phyloP scores from a whole-genome alignment of 768 basidiomycete genomes.

The Pluteus cervinus region DNA sequence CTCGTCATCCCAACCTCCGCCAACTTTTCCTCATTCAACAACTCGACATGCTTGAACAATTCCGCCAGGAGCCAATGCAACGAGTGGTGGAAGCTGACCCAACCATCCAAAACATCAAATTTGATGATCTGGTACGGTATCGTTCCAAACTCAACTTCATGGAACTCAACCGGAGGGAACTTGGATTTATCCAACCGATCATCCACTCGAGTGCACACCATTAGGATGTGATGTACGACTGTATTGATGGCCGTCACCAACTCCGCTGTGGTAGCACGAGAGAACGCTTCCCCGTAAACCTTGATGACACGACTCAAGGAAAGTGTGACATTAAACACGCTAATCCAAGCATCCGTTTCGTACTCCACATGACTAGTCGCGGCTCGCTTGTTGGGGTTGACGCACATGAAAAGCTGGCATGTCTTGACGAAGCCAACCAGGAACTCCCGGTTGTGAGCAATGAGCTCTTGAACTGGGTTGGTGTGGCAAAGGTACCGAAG shows the following conservation, averaged over 20 bases:
- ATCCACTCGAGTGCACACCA: conserved; percentile 63
- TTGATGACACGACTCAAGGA: conserved; percentile 86
- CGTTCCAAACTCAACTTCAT: conserved; percentile 61
- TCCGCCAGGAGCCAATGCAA: conserved; percentile 89
- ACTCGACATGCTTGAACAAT: conserved; percentile 75
- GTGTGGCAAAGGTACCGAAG: conserved; percentile 83
- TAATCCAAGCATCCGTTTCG: conserved; percentile 96
- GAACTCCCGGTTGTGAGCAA: conserved; percentile 62
- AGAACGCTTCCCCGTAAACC: conserved; percentile 81
- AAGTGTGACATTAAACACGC: conserved; percentile 91
- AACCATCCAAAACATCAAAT: conserved; percentile 75
- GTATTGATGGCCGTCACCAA: conserved; percentile 62
- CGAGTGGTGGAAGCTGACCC: conserved; percentile 92
- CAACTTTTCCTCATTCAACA: conserved; percentile 53
- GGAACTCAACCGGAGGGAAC: conserved; percentile 57
- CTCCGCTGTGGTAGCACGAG: conserved; percentile 47
- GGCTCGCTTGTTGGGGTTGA: conserved; percentile 87
- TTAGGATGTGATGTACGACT: conserved; percentile 65
- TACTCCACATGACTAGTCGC: conserved; percentile 85
- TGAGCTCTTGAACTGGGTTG: conserved; percentile 69
- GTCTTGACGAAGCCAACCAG: conserved; percentile 70
- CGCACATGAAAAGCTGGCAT: conserved; percentile 87
- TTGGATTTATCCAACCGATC: conserved; percentile 62
- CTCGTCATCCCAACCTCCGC: conserved; percentile 44
- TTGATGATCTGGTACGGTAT: conserved; percentile 55